These are phyloP conservation scores for Vitis riparia DNA, from an alignment of 164 flowering plant genomes.

Conservation along the genomic window DNA sequence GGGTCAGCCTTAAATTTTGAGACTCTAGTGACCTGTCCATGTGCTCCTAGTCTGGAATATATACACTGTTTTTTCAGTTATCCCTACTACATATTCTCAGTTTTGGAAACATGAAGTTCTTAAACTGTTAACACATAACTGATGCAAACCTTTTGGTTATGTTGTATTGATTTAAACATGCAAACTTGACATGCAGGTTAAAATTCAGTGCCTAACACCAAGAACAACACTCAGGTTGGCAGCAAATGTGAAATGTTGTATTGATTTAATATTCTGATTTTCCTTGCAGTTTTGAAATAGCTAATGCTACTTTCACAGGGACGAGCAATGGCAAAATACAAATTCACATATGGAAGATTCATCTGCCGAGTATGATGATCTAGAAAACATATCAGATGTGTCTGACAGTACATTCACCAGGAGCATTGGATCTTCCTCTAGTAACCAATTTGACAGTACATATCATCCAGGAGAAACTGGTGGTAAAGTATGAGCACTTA, in stretches of 20 bases:
- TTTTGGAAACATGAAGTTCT: too few species aligned
- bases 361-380: conserved; percentile 20
- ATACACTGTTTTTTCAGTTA: too few species aligned
- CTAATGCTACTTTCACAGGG: conserved; percentile 13
- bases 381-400: conserved; percentile 30
- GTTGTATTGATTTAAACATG: too few species aligned
- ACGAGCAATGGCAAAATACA: conserved; percentile 14
- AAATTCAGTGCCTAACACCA: conserved; percentile 59
- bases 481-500: conserved; percentile 23
- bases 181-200: too few species aligned
- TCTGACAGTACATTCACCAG: conserved; percentile 20
- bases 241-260: background rate
- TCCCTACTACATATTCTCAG: too few species aligned
- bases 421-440: conserved; percentile 32
- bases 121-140: background rate
- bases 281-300: conserved; percentile 1
- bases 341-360: conserved; percentile 22
- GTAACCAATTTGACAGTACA: conserved; percentile 19
- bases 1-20: too few species aligned
- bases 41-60: too few species aligned
- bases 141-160: background rate
- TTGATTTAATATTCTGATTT: background rate
- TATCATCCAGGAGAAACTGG: conserved; percentile 23
- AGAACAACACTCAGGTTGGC: conserved; percentile 38
- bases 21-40: too few species aligned